These are phyloP conservation scores for Prunus mume DNA, from an alignment of 306 rosid species.

Conservation along the genomic window DNA sequence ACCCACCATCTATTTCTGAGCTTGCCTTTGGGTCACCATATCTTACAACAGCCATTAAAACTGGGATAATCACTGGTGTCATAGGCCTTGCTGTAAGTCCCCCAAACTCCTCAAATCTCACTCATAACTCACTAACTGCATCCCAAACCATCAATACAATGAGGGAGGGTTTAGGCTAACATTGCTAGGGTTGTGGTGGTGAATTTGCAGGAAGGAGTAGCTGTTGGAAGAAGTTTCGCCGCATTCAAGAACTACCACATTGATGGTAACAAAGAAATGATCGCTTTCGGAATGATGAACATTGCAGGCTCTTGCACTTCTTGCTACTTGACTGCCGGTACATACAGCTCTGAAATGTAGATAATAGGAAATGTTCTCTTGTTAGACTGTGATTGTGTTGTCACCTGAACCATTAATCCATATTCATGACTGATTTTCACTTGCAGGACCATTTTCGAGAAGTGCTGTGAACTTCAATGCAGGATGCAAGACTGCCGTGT, in stretches of 20 bases:
- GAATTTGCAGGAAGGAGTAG: conserved; percentile 47
- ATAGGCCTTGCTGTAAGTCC: conserved; percentile 51
- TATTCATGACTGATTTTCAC: background rate
- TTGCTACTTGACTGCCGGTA: conserved; percentile 52
- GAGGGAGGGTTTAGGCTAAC: conserved; percentile 2
- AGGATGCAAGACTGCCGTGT: conserved; percentile 49
- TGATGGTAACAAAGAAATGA: conserved; percentile 56
- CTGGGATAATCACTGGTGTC: conserved; percentile 49
- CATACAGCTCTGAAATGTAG: background rate
- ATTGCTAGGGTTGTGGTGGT: background rate
- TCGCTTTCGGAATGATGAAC: conserved; percentile 57
- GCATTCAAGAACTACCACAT: conserved; percentile 41
- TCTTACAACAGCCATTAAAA: conserved; percentile 33
- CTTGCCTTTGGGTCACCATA: conserved; percentile 36
- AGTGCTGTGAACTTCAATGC: conserved; percentile 53
- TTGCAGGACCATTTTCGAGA: conserved; percentile 48
- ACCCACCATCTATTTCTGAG: conserved; percentile 37
- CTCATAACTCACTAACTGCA: background rate
- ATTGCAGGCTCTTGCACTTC: conserved; percentile 52
- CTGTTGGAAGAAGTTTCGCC: conserved; percentile 57
- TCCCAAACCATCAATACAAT: background rate
- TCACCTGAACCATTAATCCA: no score
- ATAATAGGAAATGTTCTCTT: background rate
- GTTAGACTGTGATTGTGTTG: no score
- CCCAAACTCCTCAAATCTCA: background rate